Base-by-base conservation (phyloP, 2,329 filamentous ascomycete species). In the Albophoma yamanashiensis region DNA sequence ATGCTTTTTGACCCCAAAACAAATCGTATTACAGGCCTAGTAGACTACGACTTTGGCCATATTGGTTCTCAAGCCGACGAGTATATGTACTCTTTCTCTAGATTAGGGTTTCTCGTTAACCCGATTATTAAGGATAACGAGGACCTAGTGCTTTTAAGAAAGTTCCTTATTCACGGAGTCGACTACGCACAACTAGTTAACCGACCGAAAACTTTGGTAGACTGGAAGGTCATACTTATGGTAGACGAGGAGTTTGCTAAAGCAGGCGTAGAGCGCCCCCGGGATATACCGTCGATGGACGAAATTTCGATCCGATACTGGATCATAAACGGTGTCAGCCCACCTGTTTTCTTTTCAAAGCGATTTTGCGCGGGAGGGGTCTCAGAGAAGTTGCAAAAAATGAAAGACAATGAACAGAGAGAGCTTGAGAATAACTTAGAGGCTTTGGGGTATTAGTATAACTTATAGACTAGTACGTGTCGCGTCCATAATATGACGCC, bases 41-140 rank as follows among this genome's bases (percentile, higher is more conserved):
- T 56, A 43, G 55, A 56, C 55, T 56, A 56, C 55, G 55, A 56
- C 40, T 31, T 56, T 31, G 55, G 55, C 55, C 55, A 56, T 11
- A 56, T 56, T 42, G 55, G 55, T 25, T 56, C 55, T 20, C 55
- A 43, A 40, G 55, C 55, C 38, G 55, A 56, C 38, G 55, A 56
- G 38, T 56, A 56, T 27, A 31, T 56, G 22, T 56, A 56, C 40
- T 56, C 55, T 20, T 42, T 56, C 34, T 42, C 55, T 40, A 42
- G 38, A 12, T 31, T 56, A 7, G 55, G 55, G 4, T 43, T 42
- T 43, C 38, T 56, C 22, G 55, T 56, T 1, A 22, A 17, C 9
- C 55, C 55, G 15, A 39, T 42, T 17, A 22, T 43, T 2, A 39
- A 42, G n/a, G 22, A 56, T 56, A 31, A 43, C 27, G 55, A 56